Percentiles rank a stretch among this genome's conserved stretches.
phyloP scores from a whole-genome alignment of 1,284 basidiomycete species.

The Gymnopus androsaceus region DNA sequence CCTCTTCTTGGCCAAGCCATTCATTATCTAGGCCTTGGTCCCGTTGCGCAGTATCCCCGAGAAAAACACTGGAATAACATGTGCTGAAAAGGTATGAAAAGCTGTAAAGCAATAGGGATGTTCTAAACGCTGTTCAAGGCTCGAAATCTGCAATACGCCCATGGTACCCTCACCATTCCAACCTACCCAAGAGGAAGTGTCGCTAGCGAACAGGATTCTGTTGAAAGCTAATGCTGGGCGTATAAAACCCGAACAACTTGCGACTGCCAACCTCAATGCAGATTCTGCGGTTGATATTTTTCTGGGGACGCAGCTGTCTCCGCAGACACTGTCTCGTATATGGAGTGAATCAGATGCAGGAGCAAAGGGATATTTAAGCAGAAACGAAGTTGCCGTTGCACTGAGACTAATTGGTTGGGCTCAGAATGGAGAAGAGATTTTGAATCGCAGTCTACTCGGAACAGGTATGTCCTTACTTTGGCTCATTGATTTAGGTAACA shows the following conservation, averaged over 20 bases:
- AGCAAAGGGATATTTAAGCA: slow-evolving; percentile 56
- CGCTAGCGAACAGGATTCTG: slow-evolving; percentile 9
- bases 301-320: slow-evolving; percentile 40
- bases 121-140: too few species aligned
- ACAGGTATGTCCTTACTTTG: slow-evolving; percentile 25
- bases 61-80: not conserved
- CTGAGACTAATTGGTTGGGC: slow-evolving; percentile 62
- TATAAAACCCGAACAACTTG: not conserved
- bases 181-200: slow-evolving; percentile 6
- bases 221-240: not conserved
- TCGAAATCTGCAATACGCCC: too few species aligned
- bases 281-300: slow-evolving; percentile 49
- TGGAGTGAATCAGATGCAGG: slow-evolving; percentile 64
- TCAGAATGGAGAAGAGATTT: slow-evolving; percentile 46
- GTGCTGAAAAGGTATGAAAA: not conserved
- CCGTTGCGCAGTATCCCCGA: not conserved
- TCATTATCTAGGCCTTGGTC: too few species aligned
- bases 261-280: slow-evolving; percentile 12
- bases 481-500: slow-evolving; percentile 23
- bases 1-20: too few species aligned
- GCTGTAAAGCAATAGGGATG: too few species aligned
- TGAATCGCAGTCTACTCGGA: slow-evolving; percentile 33
- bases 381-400: slow-evolving; percentile 53
- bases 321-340: slow-evolving; percentile 54
- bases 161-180: not conserved